phyloP scores from a whole-genome alignment of 352 stramenopile genomes.

The Globisporangium emineosum region DNA sequence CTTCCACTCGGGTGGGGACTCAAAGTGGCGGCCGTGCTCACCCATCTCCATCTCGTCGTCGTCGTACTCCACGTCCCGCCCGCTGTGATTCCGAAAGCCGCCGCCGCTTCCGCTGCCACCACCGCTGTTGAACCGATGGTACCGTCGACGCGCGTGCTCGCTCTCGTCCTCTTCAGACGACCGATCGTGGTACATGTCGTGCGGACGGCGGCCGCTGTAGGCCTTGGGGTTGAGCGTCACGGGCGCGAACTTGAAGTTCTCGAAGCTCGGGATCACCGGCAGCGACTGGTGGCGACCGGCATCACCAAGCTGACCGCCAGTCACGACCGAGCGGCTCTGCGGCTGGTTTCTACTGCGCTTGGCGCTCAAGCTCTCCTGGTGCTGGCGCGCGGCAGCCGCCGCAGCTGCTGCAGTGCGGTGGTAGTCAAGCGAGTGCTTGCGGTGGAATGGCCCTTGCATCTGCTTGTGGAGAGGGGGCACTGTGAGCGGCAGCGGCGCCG shows the following conservation, averaged over 20 bases:
- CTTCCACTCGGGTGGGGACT: slow-evolving; percentile 69
- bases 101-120: not conserved
- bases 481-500: slow-evolving; percentile 26
- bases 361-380: slow-evolving; percentile 21
- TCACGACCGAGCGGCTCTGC: slow-evolving; percentile 11
- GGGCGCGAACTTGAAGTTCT: slow-evolving; percentile 24
- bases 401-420: slow-evolving; percentile 18
- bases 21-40: slow-evolving; percentile 23
- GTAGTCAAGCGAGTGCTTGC: slow-evolving; percentile 42
- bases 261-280: slow-evolving; percentile 51
- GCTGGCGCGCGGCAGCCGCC: slow-evolving; percentile 16
- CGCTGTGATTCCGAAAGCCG: slow-evolving; percentile 4
- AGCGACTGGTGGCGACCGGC: slow-evolving; percentile 48
- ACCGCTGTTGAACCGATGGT: slow-evolving; percentile 15
- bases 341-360: slow-evolving; percentile 11
- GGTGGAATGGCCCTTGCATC: slow-evolving; percentile 23
- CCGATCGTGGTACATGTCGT: slow-evolving; percentile 18
- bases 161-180: slow-evolving; percentile 28
- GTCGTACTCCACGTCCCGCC: slow-evolving; percentile 15
- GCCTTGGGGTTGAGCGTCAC: slow-evolving; percentile 6
- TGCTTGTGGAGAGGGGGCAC: slow-evolving; percentile 19
- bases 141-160: slow-evolving; percentile 17
- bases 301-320: slow-evolving; percentile 7
- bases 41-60: not conserved
- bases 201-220: slow-evolving; percentile 18